Percentiles rank a stretch among this genome's conserved stretches.
phyloP scores from a whole-genome alignment of 2,329 filamentous ascomycete genomes.

The Paecilomyces dactylethromorphus region DNA sequence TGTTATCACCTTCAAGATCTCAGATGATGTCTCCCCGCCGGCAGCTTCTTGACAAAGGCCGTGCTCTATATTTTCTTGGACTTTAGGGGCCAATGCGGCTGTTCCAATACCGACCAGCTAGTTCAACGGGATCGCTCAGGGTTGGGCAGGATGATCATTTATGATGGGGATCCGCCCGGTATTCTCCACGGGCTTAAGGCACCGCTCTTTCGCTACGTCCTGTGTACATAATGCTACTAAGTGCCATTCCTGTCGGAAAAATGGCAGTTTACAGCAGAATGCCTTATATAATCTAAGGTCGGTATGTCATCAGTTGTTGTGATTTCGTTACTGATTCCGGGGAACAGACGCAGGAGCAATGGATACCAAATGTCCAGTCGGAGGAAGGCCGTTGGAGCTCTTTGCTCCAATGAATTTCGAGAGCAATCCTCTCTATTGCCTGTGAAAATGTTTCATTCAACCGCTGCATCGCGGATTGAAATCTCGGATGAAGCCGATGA shows the following conservation, averaged over 20 bases:
- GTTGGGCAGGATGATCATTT: slow-evolving; percentile 12
- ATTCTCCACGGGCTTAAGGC: slow-evolving; percentile 13
- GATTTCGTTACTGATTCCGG: not conserved
- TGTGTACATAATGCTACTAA: slow-evolving; percentile 2
- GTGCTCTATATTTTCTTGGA: not conserved
- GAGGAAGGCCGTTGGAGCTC: not conserved
- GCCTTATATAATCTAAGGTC: not conserved
- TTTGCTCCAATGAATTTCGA: not conserved
- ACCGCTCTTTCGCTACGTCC: slow-evolving; percentile 3
- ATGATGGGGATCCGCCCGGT: slow-evolving; percentile 16
- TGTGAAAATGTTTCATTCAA: slow-evolving; percentile 5
- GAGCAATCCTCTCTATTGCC: not conserved
- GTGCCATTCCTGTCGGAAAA: not conserved
- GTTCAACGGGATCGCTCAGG: not conserved
- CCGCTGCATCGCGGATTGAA: slow-evolving; percentile 1
- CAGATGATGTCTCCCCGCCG: not conserved
- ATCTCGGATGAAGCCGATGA: not conserved
- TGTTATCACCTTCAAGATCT: not conserved
- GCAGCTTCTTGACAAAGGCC: not conserved
- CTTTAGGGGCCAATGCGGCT: not conserved
- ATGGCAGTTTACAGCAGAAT: not conserved
- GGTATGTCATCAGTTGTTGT: not conserved
- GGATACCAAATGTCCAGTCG: not conserved
- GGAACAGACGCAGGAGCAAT: not conserved
- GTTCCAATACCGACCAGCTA: not conserved